Base-by-base conservation (phyloP, 768 basidiomycete genomes). In the Boletus eberwhitei region DNA sequence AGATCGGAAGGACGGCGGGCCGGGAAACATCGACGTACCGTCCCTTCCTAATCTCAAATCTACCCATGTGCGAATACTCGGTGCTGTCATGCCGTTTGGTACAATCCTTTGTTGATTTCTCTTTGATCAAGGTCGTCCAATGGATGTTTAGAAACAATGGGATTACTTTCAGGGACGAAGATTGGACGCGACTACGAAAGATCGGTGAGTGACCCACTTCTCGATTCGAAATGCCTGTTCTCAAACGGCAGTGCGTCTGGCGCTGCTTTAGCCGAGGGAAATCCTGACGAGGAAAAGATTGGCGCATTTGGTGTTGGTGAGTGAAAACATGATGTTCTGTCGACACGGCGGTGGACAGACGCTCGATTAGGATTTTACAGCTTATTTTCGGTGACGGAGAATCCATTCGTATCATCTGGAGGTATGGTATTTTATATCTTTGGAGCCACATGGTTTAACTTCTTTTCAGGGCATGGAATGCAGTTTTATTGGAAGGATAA, bases 401-500 rank as follows among this genome's bases (percentile, higher is more conserved):
- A 88, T 59, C 90, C 90, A 0, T 87, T 88, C 64, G 89, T 92
- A 1, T 87, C 80, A 4, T 92, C 89, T 17, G 89, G 89, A 74
- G 82, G 87, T 87, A 66, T 48, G 76, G 54, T 72, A 61, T 11
- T 74, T 26, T n/a, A 34, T 38, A 3, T 31, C 31, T 41, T 24
- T 16, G 4, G 24, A 2, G 2, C 5, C 16, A 31, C n/a, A n/a
- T 9, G 1, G 29, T 29, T 29, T 4, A 52, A 38, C 24, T 31
- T 56, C 38, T 24, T 59, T 46, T 57, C 66, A 81, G 93, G 84
- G 32, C 82, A 89, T 65, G 93, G 92, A 84, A 96, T 96, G 93
- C 88, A 86, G 0, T 98, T 97, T 68, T 90, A 95, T 68, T 98
- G 93, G 93, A 94, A 93, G 67, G 90, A 90, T 64, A 88, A 88